Base-by-base conservation (phyloP, 116 monocot genomes). In the Thalassia testudinum region DNA sequence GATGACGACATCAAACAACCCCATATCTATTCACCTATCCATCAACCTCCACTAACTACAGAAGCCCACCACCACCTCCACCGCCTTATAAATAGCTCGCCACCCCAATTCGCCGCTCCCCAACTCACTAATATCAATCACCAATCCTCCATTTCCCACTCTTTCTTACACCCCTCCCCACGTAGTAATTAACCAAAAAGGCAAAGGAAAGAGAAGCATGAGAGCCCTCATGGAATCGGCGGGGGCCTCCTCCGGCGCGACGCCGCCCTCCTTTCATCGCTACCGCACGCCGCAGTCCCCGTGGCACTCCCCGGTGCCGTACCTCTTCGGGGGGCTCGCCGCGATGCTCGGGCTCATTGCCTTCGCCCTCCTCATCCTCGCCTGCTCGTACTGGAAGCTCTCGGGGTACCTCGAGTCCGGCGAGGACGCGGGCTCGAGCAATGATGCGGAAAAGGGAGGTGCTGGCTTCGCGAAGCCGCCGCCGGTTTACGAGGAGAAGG, bases 301-400 rank as follows among this genome's bases (percentile, higher is more conserved):
- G 37, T 88, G 83, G 83, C 77, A 62, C 60, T 80, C 88, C 21
- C 83, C 88, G 21, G 83, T 88, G 59, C 79, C 79, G 42, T 85
- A 85, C 70, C 70, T 85, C 19, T 79, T 85, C 69, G 79, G 72
- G 21, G 85, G 85, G 12, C 53, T 79, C 22, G 79, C 73, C 22
- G 85, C 78, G 24, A 75, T 83, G 69, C 52, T 83, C 24, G 69
- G 79, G 12, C 58, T 78, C 38, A 72, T 83, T 48, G 79, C 72
- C 43, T 66, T 75, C 42, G 83, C 83, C 3, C 75, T 83, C 24
- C 62, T 83, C 30, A 66, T 79, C 56, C 79, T 85, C 23, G 76
- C 79, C 15, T 85, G 76, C 76, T 75, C 73, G 20, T 79, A 79
- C 76, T 76, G 73, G 76, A 69, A 72, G 63, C 70, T 85, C 37